A percentile compares a stretch with the other conserved stretches of the same genome.
phyloP scores from a whole-genome alignment of 345 rosid genomes.

The Hibiscus trionum region DNA sequence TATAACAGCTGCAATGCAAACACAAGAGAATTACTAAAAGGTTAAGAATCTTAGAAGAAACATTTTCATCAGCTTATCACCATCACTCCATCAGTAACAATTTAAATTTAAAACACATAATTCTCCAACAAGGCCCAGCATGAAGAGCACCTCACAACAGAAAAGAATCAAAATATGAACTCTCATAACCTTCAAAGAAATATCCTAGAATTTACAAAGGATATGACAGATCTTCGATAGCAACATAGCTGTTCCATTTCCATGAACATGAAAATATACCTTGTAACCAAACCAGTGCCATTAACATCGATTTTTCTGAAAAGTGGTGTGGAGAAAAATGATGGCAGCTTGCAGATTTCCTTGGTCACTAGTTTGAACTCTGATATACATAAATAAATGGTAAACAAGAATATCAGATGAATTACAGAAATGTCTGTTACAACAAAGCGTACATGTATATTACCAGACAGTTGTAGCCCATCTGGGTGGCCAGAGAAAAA shows the following conservation, averaged over 20 bases:
- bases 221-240: not conserved
- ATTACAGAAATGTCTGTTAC: slow-evolving; percentile 1
- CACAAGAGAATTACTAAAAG: not conserved
- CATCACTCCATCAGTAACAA: not conserved
- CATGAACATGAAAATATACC: slow-evolving; percentile 36
- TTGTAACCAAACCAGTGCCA: slow-evolving; percentile 52
- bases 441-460: slow-evolving; percentile 2
- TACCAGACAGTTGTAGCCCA: slow-evolving; percentile 74
- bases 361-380: slow-evolving; percentile 65
- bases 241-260: not conserved
- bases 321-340: slow-evolving; percentile 68
- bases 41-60: not conserved
- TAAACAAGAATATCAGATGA: not conserved
- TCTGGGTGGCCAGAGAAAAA: slow-evolving; percentile 56
- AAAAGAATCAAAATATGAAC: not conserved
- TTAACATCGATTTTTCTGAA: slow-evolving; percentile 71
- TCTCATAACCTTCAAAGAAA: not conserved
- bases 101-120: too few relatives aligned
- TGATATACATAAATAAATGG: slow-evolving; percentile 12
- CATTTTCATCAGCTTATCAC: not conserved
- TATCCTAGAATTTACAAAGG: not conserved
- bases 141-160: not conserved
- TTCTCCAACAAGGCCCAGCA: not conserved
- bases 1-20: not conserved
- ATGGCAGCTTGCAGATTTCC: slow-evolving; percentile 89